A percentile compares a stretch with the other conserved stretches of the same genome.
These are phyloP conservation scores for Wallacemonas sp. DNA, from an alignment of 208 protist genomes.

Conservation along the genomic window DNA sequence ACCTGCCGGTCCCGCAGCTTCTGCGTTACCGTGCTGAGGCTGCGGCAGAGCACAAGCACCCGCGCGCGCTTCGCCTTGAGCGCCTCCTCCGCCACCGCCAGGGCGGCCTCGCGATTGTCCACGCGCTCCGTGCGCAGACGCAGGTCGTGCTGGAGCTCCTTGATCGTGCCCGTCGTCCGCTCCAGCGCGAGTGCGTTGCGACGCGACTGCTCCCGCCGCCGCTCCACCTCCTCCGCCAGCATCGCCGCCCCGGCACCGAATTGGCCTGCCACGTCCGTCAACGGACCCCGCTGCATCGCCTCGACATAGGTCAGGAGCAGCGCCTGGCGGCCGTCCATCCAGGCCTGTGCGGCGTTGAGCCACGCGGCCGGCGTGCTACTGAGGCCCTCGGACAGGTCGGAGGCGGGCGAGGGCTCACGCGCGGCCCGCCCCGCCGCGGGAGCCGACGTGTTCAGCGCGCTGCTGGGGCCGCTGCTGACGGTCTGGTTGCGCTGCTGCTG, in stretches of 20 bases:
- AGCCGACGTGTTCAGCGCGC: not conserved
- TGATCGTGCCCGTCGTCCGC: constrained; percentile 58
- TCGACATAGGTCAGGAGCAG: constrained; percentile 25
- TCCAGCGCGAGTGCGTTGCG: constrained; percentile 53
- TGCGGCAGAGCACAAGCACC: constrained; percentile 29
- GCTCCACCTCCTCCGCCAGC: constrained; percentile 24
- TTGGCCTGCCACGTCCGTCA: constrained; percentile 13
- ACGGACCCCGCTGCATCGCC: constrained; percentile 14
- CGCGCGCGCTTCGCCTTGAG: constrained; percentile 16
- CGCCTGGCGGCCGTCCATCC: constrained; percentile 5
- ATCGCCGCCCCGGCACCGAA: not conserved
- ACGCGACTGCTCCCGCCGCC: constrained; percentile 24
- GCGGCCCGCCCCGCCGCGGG: constrained; percentile 19
- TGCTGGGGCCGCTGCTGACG: not conserved
- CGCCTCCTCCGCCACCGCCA: constrained; percentile 20
- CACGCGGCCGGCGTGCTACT: not conserved
- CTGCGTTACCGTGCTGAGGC: constrained; percentile 34
- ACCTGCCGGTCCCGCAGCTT: constrained; percentile 33
- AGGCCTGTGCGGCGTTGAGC: not conserved
- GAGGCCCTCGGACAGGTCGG: too few relatives aligned
- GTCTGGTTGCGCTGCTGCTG: constrained; percentile 27
- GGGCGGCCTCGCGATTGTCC: constrained; percentile 14
- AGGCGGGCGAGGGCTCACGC: too few relatives aligned
- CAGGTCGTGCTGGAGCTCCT: constrained; percentile 47
- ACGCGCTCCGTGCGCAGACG: constrained; percentile 26